Evolutionary conservation across 495 filamentous ascomycete genomes (phyloP).

Genomic region (Daldinia decipiens): DNA sequence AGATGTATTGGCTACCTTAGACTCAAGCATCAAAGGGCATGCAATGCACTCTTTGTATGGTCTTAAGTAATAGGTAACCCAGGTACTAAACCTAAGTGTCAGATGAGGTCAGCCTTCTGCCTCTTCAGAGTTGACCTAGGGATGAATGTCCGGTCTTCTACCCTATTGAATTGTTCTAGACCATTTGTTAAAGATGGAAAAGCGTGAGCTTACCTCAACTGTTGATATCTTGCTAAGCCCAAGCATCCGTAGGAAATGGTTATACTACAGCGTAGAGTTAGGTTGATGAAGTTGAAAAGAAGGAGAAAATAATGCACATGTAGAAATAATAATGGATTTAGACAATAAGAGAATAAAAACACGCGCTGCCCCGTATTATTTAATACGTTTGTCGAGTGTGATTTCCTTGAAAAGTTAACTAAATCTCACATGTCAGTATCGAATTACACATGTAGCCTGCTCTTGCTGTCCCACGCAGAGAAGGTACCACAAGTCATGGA

Average conservation of each 20-base stretch:
- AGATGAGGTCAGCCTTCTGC: slow-evolving; percentile 19
- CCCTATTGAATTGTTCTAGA: neutral
- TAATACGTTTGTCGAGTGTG: slow-evolving; percentile 8
- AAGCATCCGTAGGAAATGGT: neutral
- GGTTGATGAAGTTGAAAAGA: neutral
- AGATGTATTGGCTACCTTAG: neutral
- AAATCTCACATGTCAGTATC: slow-evolving; percentile 36
- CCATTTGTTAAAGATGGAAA: neutral
- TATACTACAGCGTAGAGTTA: neutral
- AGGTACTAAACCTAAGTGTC: slow-evolving; percentile 30
- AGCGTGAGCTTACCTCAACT: slow-evolving; percentile 1
- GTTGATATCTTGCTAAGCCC: neutral
- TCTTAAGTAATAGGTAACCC: slow-evolving; percentile 10
- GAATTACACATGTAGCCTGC: slow-evolving; percentile 24
- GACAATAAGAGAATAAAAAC: neutral
- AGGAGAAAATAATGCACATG: slow-evolving; percentile 5
- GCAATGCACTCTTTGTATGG: neutral
- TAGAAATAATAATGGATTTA: neutral
- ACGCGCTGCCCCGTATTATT: slow-evolving; percentile 6
- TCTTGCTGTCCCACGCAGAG: slow-evolving; percentile 17
- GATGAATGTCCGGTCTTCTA: slow-evolving; percentile 10
- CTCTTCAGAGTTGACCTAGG: slow-evolving; percentile 7
- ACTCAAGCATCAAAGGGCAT: slow-evolving; percentile 9
- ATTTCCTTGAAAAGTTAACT: slow-evolving; percentile 9
- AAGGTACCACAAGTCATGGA: slow-evolving; percentile 15